Base-by-base conservation (phyloP, 1,139 yeast genomes). In the Oligophagozyma castellii region DNA sequence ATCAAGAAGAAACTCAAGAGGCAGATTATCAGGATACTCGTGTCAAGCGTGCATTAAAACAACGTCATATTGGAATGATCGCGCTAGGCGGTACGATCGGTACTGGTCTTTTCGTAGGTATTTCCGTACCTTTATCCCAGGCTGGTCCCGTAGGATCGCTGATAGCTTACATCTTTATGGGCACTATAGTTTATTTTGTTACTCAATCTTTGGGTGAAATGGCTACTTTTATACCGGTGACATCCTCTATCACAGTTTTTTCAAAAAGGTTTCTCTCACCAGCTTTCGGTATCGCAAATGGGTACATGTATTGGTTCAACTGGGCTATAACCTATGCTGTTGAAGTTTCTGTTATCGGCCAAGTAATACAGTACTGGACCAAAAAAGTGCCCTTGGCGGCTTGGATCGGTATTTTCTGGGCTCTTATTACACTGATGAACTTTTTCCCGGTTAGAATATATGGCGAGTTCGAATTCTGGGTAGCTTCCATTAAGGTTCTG, bases 241-340 rank as follows among this genome's bases (percentile, higher is more conserved):
- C 81, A 3, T 81, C 84, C 24, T 73, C 83, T 1, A 74, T 77
- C 53, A 62, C 68, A 18, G 67, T 59, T 12, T 66, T 65, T 43
- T 55, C 65, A 7, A 61, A 76, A 30, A 58, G 84, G 46, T 79
- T 79, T 62, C 53, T 69, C 32, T 70, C 78, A 7, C 76, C 75
- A 16, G 70, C 84, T 6, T 58, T 77, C 33, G 92, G 93, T 38
- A 81, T 79, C 33, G 73, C 92, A 27, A 73, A 74, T 43, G 92
- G 89, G 32, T 80, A 81, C 70, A 65, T 72, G 57, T 83, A 81
- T 53, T 79, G 89, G 86, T 79, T 78, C 54, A 70, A 79, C 13
- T 80, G 92, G 89, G 81, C 83, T 31, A 73, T 77, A 39, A 78
- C 93, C 2, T 78, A 70, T 56, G 81, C 93, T 5, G 70, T 80